Base-by-base conservation (phyloP, 2,329 filamentous ascomycete species). In the Calonectria naviculata region DNA sequence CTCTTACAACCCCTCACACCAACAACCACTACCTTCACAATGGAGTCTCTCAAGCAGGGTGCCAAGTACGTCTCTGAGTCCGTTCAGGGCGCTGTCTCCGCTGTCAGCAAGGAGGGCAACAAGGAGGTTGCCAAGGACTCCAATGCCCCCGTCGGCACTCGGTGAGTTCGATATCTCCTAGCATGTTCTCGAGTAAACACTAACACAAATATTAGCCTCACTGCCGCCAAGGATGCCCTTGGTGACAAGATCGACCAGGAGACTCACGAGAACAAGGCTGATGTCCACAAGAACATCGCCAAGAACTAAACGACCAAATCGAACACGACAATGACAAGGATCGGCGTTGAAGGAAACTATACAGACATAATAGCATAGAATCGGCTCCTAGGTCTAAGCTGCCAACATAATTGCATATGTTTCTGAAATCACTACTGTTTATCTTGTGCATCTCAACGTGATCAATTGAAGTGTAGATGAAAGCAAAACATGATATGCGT, bases 41-140 rank as follows among this genome's bases (percentile, higher is more conserved):
- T 89, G 88, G 88, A 89, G 75, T 82, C 85, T 76, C 74, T 85
- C 77, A 88, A 88, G 87, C 90, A 92, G 85, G 88, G 87, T 81
- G 88, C 84, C 85, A 93, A 92, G 89, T 93, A 93, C 89, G 90
- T 93, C 84, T 84, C 89, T 76, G 92, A 93, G 88, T 85, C 86
- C 77, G 82, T 92, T 80, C 88, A 92, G 86, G 87, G 90, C 78
- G 85, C 86, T 63, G 80, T 85, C 76, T 84, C 87, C 72, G 86
- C 87, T 78, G 87, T 88, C 74, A 89, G 87, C 85, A 93, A 93
- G 89, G 91, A 93, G 87, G 85, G 86, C 86, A 93, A 93, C 90
- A 93, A 93, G 89, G 82, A 87, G 77, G 85, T 91, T 76, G 91
- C 91, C 82, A 93, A 93, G 88, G 88, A 91, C 81, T 80, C 79